Evolutionary conservation across 139 green algal species (phyloP), one percentile per base, ranked within the genome.

Genomic region (Closterium sp.): DNA sequence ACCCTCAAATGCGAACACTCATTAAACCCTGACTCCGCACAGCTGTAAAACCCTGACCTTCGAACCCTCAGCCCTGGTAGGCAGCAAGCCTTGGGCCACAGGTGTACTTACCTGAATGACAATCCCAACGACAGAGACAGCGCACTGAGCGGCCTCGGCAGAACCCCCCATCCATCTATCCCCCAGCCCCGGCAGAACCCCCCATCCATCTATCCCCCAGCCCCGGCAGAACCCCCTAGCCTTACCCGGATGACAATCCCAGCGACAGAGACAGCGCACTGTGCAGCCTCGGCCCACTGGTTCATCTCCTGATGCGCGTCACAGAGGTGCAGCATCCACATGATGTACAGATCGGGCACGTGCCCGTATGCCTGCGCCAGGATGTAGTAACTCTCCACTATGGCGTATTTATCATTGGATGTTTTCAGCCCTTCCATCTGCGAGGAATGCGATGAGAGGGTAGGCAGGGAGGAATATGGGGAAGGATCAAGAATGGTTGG

Each of bases 291-390:
- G 0, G 92, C 92, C 92, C 92, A 94, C 38, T 91, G 29, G 29
- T 93, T n/a, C 31, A 62, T 90, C 88, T 93, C 92, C 85, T 94
- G 92, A 34, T 94, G 92, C n/a, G 62, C 34, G 27, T 94, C 50
- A 38, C 92, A 94, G 2, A 94, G 92, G 88, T 94, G 89, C 34
- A 94, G 88, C 34, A 94, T 91, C 92, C 92, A 94, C 92, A 94
- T 93, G 42, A 94, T 93, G 32, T 93, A 90, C 22, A 94, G 89
- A 31, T 94, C 92, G 4, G 89, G 92, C 62, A 94, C 92, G 28
- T 93, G 89, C 45, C 31, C n/a, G 38, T 94, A 94, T 29, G 92
- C 92, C n/a, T 62, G 45, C 22, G 92, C 88, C 0, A 94, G 50
- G 27, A 34, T 34, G 38, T 90, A 87, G 89, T 91, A 94, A 62